Evolutionary conservation across 192 early-diverging fungal species (phyloP), one percentile per base, ranked within the genome.

Genomic region (Entophlyctis helioformis): DNA sequence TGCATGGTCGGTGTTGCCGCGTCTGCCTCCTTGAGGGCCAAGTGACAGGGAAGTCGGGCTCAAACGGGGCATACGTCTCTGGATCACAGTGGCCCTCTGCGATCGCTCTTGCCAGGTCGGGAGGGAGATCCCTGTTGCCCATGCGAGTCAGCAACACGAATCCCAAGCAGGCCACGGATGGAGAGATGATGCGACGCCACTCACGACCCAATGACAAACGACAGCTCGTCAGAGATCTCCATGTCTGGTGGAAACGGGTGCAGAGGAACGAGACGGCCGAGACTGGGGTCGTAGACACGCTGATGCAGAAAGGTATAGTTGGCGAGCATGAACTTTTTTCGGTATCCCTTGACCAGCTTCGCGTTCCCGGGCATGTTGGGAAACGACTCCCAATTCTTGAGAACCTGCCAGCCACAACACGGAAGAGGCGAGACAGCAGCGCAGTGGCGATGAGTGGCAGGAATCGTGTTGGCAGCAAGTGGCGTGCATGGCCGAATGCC

Each of bases 301-400:
- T 96, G 92, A 56, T 89, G 83, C 29, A 80, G 54, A 63, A 99
- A 99, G 0, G 88, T 91, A 3, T 81, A 58, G 24, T 96, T 84
- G 1, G 96, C 93, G 22, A 74, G 59, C 15, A 56, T 51, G 45
- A 89, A 93, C 3, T 62, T 53, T 2, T 70, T 26, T 46, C 34
- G 48, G 15, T 20, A 72, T 52, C 20, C 51, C 36, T 59, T 64
- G 36, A 2, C 29, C 8, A 8, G 6, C 42, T 11, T 38, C 16
- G 21, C 28, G 28, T 15, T 11, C 4, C 19, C 7, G 1, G 1
- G 9, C 11, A 28, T 44, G 11, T 6, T 6, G 6, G 19, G 12
- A 15, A 13, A 5, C n/a, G 11, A 16, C 8, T 25, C 8, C 49
- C 20, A 43, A 7, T 11, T 7, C 24, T 10, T 13, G 36, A 0